A percentile compares a stretch with the other conserved stretches of the same genome.
These are phyloP conservation scores for Candida anutae DNA, from an alignment of 1,139 yeast genomes.

Conservation along the genomic window DNA sequence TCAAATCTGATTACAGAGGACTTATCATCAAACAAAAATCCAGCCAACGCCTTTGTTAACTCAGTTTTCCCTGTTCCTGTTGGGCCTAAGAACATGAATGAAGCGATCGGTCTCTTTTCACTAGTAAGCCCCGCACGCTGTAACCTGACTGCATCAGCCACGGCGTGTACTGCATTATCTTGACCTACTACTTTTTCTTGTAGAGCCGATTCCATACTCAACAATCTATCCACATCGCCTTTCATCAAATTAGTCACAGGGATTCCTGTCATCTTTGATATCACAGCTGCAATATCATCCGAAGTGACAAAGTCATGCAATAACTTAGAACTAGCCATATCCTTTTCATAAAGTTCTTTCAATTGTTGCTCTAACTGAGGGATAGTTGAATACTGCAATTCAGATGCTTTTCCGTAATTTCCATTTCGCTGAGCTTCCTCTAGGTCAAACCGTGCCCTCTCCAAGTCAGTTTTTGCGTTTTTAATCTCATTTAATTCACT, in stretches of 20 bases:
- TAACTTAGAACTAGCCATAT: conserved; percentile 32
- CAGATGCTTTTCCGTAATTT: conserved; percentile 82
- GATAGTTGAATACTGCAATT: conserved; percentile 76
- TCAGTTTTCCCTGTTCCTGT: conserved; percentile 99
- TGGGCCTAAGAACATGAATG: conserved; percentile 93
- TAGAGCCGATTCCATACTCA: conserved; percentile 79
- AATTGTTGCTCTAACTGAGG: conserved; percentile 69
- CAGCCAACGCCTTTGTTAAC: conserved; percentile 84
- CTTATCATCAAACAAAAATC: conserved; percentile 84
- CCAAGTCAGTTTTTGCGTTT: conserved; percentile 71
- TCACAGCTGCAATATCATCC: conserved; percentile 88
- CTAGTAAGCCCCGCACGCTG: conserved; percentile 95
- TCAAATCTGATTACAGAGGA: conserved; percentile 83
- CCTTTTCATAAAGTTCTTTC: conserved; percentile 35
- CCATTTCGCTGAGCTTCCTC: conserved; percentile 81
- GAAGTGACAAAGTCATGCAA: conserved; percentile 91
- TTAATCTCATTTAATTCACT: conserved; percentile 68
- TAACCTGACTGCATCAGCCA: conserved; percentile 88
- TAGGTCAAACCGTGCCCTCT: conserved; percentile 73
- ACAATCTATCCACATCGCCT: conserved; percentile 86
- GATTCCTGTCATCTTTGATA: conserved; percentile 91
- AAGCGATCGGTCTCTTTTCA: conserved; percentile 91
- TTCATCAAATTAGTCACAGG: conserved; percentile 88
- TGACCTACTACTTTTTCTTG: conserved; percentile 85
- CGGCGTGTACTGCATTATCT: conserved; percentile 85